A percentile compares a stretch with the other conserved stretches of the same genome.
Conservation (phyloP, 164 flowering plant genomes). For the Malania oleifera region DNA sequence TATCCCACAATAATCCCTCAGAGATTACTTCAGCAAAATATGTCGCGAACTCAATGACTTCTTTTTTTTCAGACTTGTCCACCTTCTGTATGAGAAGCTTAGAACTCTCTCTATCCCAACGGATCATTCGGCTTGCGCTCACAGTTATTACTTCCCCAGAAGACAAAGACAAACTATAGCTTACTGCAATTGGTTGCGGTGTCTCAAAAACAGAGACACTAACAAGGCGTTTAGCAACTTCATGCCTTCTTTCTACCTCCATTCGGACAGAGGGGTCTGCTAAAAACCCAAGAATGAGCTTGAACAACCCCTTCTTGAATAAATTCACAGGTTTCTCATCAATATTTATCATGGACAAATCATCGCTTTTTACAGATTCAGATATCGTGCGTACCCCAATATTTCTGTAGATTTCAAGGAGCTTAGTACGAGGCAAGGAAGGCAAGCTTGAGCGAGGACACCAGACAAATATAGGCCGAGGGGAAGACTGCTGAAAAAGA, state of each 20-base stretch:
- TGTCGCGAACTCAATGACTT: background rate
- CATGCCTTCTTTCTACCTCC: background rate
- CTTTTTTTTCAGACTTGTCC: background rate
- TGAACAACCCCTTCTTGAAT: background rate
- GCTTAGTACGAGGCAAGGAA: background rate
- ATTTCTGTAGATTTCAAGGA: background rate
- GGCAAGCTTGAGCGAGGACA: background rate
- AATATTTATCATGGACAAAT: background rate
- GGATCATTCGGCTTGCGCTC: background rate
- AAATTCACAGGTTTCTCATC: background rate
- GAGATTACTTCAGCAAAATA: background rate
- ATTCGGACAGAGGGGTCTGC: background rate
- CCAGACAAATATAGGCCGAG: background rate
- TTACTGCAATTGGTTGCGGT: background rate
- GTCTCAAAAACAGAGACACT: background rate
- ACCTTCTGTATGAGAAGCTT: background rate
- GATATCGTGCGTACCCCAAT: background rate
- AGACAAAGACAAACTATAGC: background rate
- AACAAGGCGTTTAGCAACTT: background rate
- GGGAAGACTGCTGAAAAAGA: background rate
- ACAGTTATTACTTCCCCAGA: background rate
- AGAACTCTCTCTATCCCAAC: background rate
- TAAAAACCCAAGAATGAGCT: background rate
- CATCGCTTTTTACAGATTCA: background rate
- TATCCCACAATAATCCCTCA: conserved; percentile 4